Base-by-base conservation (phyloP, 495 filamentous ascomycete genomes). In the Podospora appendiculata region DNA sequence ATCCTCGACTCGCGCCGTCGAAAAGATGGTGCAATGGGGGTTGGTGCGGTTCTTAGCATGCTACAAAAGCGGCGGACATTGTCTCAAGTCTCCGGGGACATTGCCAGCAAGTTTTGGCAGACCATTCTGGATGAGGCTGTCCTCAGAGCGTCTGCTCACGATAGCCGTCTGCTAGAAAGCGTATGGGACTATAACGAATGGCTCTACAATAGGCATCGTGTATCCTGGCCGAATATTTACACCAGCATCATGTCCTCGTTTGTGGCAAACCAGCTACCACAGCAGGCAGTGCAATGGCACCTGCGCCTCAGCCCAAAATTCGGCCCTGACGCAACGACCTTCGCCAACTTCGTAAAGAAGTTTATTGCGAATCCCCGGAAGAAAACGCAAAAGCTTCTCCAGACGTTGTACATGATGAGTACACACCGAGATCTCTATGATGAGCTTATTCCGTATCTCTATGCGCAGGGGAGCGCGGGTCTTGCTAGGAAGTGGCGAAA, bases 1-100 rank as follows among this genome's bases (percentile, higher is more conserved):
- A 67, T 89, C 19, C 67, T 90, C 16, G 71, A 77, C 34, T 84
- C 80, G 56, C 72, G 80, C 36, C 73, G 79, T 54, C 77, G 84
- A 11, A 69, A 76, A 41, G 73, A 87, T 65, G 85, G 85, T 2
- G 59, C 74, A 19, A 54, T 68, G 14, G 87, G 87, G 0, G 77
- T 82, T 3, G 34, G 41, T 10, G 48, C 51, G 6, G 58, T 73
- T 12, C 63, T 70, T 59, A 62, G 61, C 36, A 66, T 56, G 9
- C 52, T 71, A 25, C 60, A 61, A 53, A 52, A 57, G 14, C 65
- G 69, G 34, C 60, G 61, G 48, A 35, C 55, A 8, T 43, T 72
- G 39, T 45, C 51, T 32, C 54, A 64, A 34, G 53, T 64, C 9
- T 32, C 62, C 12, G 57, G 55, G 16, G 58, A 58, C 5, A 45